Percentiles rank a stretch among this genome's conserved stretches.
Conservation (phyloP, 805 yeast genomes). For the Hanseniaspora valbyensis region DNA sequence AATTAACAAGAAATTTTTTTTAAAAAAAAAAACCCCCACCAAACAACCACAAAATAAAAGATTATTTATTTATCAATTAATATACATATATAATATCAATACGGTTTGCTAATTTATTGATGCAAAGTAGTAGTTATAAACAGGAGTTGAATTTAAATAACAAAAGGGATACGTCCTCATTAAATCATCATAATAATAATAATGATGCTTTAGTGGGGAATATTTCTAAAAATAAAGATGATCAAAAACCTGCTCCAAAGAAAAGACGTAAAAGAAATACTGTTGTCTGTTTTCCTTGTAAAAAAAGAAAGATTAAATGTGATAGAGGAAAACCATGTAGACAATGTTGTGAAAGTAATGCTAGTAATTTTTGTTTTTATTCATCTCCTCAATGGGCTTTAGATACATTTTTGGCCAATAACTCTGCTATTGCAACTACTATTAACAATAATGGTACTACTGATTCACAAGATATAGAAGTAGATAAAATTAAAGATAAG, state of each 20-base stretch:
- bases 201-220: background rate
- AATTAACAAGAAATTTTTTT: too few relatives aligned
- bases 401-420: slow-evolving; percentile 9
- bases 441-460: background rate
- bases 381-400: slow-evolving; percentile 17
- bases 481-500: too few relatives aligned
- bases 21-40: background rate
- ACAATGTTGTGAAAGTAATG: slow-evolving; percentile 14
- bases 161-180: background rate
- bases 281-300: slow-evolving; percentile 16
- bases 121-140: background rate
- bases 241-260: background rate
- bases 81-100: too few relatives aligned
- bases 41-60: too few relatives aligned
- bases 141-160: background rate
- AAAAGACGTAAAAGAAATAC: slow-evolving; percentile 16
- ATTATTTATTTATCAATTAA: too few relatives aligned
- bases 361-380: slow-evolving; percentile 15
- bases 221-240: background rate
- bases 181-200: background rate
- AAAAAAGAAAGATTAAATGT: slow-evolving; percentile 16
- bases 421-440: background rate
- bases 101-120: too few relatives aligned
- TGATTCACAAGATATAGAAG: background rate
- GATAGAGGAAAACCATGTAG: slow-evolving; percentile 16